Conservation (phyloP, 2,329 filamentous ascomycete species). For the Pseudofabraea citricarpa region DNA sequence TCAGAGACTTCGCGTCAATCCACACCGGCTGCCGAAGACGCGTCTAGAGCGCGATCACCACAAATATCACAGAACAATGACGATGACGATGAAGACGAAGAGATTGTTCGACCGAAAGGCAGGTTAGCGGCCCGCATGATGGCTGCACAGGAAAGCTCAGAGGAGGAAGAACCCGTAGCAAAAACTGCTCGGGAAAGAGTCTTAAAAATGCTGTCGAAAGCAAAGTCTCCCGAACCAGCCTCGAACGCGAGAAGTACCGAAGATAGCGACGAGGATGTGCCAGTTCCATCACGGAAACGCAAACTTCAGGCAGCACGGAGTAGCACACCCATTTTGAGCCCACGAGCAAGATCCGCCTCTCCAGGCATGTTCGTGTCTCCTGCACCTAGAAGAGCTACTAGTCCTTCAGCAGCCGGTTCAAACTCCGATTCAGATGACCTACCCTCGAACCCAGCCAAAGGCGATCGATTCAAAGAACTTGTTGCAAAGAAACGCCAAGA, state of each 20-base stretch:
- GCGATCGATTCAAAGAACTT: slow-evolving; percentile 64
- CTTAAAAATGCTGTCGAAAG: slow-evolving; percentile 36
- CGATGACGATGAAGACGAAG: slow-evolving; percentile 37
- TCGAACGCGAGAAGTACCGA: slow-evolving; percentile 30
- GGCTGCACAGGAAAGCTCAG: slow-evolving; percentile 22
- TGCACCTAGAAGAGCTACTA: slow-evolving; percentile 20
- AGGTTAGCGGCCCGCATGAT: slow-evolving; percentile 62
- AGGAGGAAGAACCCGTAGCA: slow-evolving; percentile 10
- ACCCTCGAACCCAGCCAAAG: slow-evolving; percentile 37
- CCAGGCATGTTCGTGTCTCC: slow-evolving; percentile 38
- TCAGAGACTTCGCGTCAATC: slow-evolving; percentile 1
- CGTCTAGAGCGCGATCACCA: background rate
- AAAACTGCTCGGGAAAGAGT: slow-evolving; percentile 35
- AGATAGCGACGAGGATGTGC: slow-evolving; percentile 17
- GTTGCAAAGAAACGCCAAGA: slow-evolving; percentile 71
- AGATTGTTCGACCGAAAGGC: slow-evolving; percentile 52
- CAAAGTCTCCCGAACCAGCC: slow-evolving; percentile 25
- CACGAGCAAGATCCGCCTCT: slow-evolving; percentile 16
- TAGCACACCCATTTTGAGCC: slow-evolving; percentile 17
- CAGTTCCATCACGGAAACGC: slow-evolving; percentile 21
- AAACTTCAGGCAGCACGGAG: slow-evolving; percentile 16
- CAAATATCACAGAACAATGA: slow-evolving; percentile 6
- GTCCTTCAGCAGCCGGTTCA: slow-evolving; percentile 16
- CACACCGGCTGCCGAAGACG: slow-evolving; percentile 4
- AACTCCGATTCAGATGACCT: slow-evolving; percentile 36